Conservation (phyloP, 768 basidiomycete genomes). For the Kwoniella bestiolae region DNA sequence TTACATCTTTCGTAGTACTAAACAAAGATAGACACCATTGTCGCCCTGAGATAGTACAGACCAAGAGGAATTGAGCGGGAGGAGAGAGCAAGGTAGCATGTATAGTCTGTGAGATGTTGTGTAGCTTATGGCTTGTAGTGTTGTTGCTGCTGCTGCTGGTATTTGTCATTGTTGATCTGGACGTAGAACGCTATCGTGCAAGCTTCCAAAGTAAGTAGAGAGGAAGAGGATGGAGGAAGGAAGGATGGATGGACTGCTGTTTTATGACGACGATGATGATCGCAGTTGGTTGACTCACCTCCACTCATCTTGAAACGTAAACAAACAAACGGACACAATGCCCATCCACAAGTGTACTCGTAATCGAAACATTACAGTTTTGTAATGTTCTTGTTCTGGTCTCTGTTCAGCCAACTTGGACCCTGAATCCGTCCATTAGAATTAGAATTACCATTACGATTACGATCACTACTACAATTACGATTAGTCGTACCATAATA, state of each 20-base stretch:
- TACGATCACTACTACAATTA: background rate
- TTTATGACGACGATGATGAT: background rate
- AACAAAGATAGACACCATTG: slow-evolving; percentile 10
- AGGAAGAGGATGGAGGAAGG: background rate
- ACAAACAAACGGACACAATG: background rate
- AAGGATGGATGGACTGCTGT: background rate
- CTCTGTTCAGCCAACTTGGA: background rate
- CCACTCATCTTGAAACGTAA: background rate
- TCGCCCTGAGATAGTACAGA: background rate
- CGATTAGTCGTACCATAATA: no score
- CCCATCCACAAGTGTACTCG: no score
- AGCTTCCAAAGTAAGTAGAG: no score
- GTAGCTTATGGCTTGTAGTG: background rate
- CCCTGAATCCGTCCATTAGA: no score
- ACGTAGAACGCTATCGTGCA: no score
- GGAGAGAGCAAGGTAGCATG: slow-evolving; percentile 23
- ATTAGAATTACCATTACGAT: no score
- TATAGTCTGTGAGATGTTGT: slow-evolving; percentile 13
- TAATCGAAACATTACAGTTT: background rate
- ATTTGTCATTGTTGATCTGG: background rate
- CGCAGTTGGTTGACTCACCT: background rate
- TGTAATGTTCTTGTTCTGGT: no score
- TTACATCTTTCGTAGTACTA: background rate
- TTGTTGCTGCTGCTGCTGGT: background rate
- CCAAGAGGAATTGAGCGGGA: slow-evolving; percentile 14